Base-by-base conservation (phyloP, 2,329 filamentous ascomycete genomes). In the Paracorniculantispora psalliotae region DNA sequence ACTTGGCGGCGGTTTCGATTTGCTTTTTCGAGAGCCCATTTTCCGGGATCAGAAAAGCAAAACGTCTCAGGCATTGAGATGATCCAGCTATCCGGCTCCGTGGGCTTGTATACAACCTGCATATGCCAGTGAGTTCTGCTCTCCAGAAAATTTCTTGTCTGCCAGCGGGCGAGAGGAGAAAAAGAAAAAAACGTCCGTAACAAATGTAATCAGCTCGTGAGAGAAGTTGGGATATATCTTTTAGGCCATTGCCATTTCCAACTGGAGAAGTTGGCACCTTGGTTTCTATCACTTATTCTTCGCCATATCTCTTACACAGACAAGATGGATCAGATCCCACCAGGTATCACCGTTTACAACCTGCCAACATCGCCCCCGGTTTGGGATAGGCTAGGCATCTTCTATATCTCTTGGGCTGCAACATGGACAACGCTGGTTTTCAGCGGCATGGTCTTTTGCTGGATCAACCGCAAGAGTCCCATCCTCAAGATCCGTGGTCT, bases 401-500 rank as follows among this genome's bases (percentile, higher is more conserved):
- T 71, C 57, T 72, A 65, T 62, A 65, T 71, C 17, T 56, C 62
- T 19, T 71, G 67, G 55, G 63, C 64, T 9, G 54, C 59, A 23
- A 61, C 51, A 56, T 72, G 70, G 70, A 69, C 69, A 2, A 28
- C 61, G 0, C 60, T 70, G 15, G 64, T 72, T 13, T 59, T 75
- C 51, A 64, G 68, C 15, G 74, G 73, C 47, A 71, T 77, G 67
- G 57, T 59, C 12, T 71, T 73, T 49, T 70, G 74, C 26, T 67
- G 66, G 55, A 43, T 62, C 10, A 70, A 75, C 61, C 71, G 74
- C 33, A 59, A 67, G 5, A 66, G 64, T 1, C 69, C 72, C 13
- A 67, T 73, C n/a, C 66, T 78, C 50, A 70, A 77, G 61, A 67
- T 77, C 23, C 75, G 76, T 4, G 71, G 71, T 39, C 58, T 77